Conservation (phyloP, 2,329 filamentous ascomycete genomes). For the Sporothrix globosa region DNA sequence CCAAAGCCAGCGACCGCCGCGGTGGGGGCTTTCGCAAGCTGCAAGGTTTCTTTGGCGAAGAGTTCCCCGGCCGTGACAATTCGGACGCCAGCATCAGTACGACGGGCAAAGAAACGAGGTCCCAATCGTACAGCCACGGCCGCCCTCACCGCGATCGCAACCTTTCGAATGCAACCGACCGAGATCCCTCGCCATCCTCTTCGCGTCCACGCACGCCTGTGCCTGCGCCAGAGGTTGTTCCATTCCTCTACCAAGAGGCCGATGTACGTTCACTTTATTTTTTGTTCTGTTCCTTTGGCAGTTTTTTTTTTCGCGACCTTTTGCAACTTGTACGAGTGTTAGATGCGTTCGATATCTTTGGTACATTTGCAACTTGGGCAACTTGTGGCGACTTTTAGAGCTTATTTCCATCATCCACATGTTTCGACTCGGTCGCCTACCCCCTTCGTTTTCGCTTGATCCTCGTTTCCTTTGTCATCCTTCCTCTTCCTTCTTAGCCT, state of each 20-base stretch:
- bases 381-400: background rate
- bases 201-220: conserved; percentile 83
- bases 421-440: conserved; percentile 33
- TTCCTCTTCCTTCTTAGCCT: conserved; percentile 31
- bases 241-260: conserved; percentile 92
- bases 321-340: background rate
- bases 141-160: conserved; percentile 72
- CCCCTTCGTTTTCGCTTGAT: conserved; percentile 34
- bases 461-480: conserved; percentile 30
- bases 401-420: background rate
- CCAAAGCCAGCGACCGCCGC: conserved; percentile 70
- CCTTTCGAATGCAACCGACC: conserved; percentile 75
- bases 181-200: conserved; percentile 73
- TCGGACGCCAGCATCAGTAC: conserved; percentile 69
- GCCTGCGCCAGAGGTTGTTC: conserved; percentile 89
- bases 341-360: no score
- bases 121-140: conserved; percentile 64
- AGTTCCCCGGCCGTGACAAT: conserved; percentile 73
- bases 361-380: conserved; percentile 14
- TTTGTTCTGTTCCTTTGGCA: conserved; percentile 31
- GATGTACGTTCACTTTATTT: conserved; percentile 59
- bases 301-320: conserved; percentile 35
- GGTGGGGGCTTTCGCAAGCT: conserved; percentile 79
- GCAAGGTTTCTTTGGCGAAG: conserved; percentile 90
- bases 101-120: conserved; percentile 63